A percentile compares a stretch with the other conserved stretches of the same genome.
Conservation (phyloP, 805 yeast genomes). For the Isabelozyma pseudorhagii region DNA sequence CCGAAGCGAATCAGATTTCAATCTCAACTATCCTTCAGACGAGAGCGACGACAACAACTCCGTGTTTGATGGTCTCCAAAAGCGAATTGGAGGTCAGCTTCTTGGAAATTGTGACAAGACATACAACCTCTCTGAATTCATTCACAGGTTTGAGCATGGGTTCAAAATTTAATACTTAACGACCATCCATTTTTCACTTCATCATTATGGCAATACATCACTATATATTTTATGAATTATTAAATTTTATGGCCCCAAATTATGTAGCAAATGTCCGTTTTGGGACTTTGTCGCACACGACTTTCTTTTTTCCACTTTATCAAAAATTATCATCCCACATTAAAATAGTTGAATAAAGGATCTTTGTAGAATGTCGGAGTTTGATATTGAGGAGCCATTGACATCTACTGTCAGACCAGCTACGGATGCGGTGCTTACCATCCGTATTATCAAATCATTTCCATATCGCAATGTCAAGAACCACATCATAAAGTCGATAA, state of each 20-base stretch:
- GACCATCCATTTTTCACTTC: background rate
- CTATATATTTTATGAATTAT: background rate
- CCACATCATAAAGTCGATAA: conserved; percentile 63
- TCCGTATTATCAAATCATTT: conserved; percentile 86
- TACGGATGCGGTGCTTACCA: conserved; percentile 72
- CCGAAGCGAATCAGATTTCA: conserved; percentile 15
- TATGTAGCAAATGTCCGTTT: background rate
- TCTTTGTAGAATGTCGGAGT: background rate
- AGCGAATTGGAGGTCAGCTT: conserved; percentile 18
- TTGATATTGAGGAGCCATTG: conserved; percentile 58
- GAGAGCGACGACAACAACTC: conserved; percentile 19
- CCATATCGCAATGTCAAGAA: conserved; percentile 87
- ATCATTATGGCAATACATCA: background rate
- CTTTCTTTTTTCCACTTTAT: background rate
- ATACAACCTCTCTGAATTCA: conserved; percentile 21
- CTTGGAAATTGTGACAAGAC: conserved; percentile 19
- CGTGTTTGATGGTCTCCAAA: conserved; percentile 21
- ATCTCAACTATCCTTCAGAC: conserved; percentile 7
- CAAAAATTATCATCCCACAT: background rate
- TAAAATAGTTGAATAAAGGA: no score
- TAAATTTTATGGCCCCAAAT: background rate
- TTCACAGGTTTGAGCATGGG: conserved; percentile 21
- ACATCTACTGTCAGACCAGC: conserved; percentile 77
- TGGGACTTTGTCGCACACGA: background rate
- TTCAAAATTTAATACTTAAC: conserved; percentile 11